Base-by-base conservation (phyloP, 257 asterid genomes). In the Salvia splendens region DNA sequence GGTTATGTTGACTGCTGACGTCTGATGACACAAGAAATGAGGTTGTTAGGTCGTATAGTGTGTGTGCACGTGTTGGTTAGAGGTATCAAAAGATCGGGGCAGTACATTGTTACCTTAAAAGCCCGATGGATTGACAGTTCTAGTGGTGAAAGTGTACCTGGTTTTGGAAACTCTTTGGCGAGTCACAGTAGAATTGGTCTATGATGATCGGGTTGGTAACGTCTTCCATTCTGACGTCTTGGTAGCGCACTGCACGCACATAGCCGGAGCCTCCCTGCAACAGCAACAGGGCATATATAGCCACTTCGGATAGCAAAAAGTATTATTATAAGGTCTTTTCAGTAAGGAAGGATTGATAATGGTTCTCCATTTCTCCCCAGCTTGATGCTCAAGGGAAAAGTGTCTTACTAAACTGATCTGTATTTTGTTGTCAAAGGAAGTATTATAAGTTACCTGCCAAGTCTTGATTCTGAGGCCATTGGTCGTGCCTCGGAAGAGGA, bases 401-500 rank as follows among this genome's bases (percentile, higher is more conserved):
- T 20, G 4, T 8, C 1, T 2, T n/a, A 14, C 4, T 7, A 17
- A 36, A 3, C 11, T 0, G 12, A 17, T 17, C 1, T 17, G 20
- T 1, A 17, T 0, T n/a, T n/a, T n/a, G n/a, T 17, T 17, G 20
- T 17, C 20, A 17, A 17, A 17, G 20, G 20, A 17, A 17, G 20
- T 17, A 17, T 12, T 53, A 4, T 35, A 4, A 12, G 33, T 56
- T 72, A 89, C 98, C 97, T 92, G 99, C 91, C 90, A 93, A 15
- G 99, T 93, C 91, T 93, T 93, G 83, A 93, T 93, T 68, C 99
- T 82, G 50, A 93, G 92, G 75, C 99, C 99, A 69, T 93, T 93
- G 20, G 85, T 81, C 15, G 97, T 75, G 33, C 87, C 92, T 48
- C 67, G 73, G 47, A n/a, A n/a, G n/a, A 93, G 81, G 72, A 85